Percentiles rank a stretch among this genome's conserved stretches.
Evolutionary conservation across 1,284 basidiomycete species (phyloP).

Genomic region (Rhodotorula sp.): DNA sequence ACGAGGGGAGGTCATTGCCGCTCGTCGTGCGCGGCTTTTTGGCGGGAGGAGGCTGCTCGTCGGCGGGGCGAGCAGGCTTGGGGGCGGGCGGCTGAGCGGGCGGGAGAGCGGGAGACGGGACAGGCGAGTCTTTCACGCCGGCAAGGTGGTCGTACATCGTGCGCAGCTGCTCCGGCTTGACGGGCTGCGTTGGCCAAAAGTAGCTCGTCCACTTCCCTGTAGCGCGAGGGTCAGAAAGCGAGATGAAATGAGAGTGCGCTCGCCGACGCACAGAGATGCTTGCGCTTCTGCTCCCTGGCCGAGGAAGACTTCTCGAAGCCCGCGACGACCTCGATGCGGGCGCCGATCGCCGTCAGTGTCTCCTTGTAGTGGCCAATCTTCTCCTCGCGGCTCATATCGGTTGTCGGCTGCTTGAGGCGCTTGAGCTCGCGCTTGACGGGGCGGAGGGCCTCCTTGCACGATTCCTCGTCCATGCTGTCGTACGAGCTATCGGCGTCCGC

Average conservation of each 20-base stretch:
- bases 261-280: constrained; percentile 95
- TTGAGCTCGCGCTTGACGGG: constrained; percentile 98
- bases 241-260: constrained; percentile 15
- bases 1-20: constrained; percentile 5
- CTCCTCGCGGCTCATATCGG: constrained; percentile 86
- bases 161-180: constrained; percentile 20
- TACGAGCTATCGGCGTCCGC: constrained; percentile 33
- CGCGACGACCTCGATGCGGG: constrained; percentile 83
- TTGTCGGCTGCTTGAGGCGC: constrained; percentile 87
- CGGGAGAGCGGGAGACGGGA: constrained; percentile 1
- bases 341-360: constrained; percentile 88
- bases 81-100: background rate
- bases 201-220: constrained; percentile 38
- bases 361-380: constrained; percentile 95
- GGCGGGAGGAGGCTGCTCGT: constrained; percentile 2
- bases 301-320: constrained; percentile 70
- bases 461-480: constrained; percentile 77
- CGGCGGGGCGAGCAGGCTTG: background rate
- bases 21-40: constrained; percentile 21
- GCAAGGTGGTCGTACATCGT: constrained; percentile 26
- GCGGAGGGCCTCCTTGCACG: constrained; percentile 91
- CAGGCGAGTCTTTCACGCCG: constrained; percentile 17
- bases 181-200: constrained; percentile 34
- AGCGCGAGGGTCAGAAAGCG: too few species aligned
- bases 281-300: constrained; percentile 77